Evolutionary conservation across 2,329 filamentous ascomycete genomes (phyloP).

Genomic region (Rosellinia necatrix): DNA sequence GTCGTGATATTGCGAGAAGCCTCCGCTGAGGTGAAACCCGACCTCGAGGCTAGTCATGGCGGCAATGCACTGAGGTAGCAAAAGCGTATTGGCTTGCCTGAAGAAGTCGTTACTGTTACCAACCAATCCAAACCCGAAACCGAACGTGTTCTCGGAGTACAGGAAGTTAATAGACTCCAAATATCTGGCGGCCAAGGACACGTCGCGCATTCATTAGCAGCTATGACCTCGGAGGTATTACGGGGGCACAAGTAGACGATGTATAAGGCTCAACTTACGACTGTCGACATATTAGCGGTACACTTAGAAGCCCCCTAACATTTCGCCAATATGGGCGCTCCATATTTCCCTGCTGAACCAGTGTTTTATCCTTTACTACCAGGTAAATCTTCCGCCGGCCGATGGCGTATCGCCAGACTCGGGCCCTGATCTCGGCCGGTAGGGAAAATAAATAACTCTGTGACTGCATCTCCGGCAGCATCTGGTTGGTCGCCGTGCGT

Average conservation of each 20-base stretch:
- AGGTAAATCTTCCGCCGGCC: slow-evolving; percentile 25
- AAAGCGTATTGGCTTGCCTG: slow-evolving; percentile 21
- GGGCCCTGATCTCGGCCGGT: slow-evolving; percentile 23
- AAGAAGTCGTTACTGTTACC: slow-evolving; percentile 27
- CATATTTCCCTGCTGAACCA: slow-evolving; percentile 25
- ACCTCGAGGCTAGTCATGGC: slow-evolving; percentile 28
- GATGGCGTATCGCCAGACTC: slow-evolving; percentile 26
- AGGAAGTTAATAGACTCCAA: slow-evolving; percentile 27
- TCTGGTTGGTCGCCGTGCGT: slow-evolving; percentile 28
- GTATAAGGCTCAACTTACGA: slow-evolving; percentile 21
- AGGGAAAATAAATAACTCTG: slow-evolving; percentile 27
- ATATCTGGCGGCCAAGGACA: slow-evolving; percentile 15
- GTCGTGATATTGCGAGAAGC: slow-evolving; percentile 28
- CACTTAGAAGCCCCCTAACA: slow-evolving; percentile 16
- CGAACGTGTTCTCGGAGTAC: slow-evolving; percentile 29
- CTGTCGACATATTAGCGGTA: slow-evolving; percentile 27
- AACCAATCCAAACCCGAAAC: slow-evolving; percentile 23
- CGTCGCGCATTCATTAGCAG: slow-evolving; percentile 13
- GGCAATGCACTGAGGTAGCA: slow-evolving; percentile 26
- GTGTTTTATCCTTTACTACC: slow-evolving; percentile 17
- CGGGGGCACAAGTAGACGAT: background rate
- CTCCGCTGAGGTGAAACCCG: slow-evolving; percentile 29
- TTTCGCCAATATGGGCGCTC: slow-evolving; percentile 27
- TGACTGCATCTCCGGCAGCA: slow-evolving; percentile 23
- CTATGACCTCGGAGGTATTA: background rate